Conservation (phyloP, 495 filamentous ascomycete species). For the Penicillium lagena region DNA sequence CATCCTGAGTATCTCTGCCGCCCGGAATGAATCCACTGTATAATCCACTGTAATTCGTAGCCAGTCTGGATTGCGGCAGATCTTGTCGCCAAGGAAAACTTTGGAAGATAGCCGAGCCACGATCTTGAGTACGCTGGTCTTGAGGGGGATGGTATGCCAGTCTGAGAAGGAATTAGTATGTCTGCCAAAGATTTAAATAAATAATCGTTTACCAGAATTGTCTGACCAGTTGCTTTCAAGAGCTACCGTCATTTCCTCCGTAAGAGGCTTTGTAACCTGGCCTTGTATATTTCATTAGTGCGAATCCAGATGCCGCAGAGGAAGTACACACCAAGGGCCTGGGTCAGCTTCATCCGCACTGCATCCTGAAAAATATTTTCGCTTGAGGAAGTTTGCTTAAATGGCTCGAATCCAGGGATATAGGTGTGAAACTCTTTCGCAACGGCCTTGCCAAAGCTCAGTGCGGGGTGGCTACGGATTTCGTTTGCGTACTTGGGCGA, state of each 20-base stretch:
- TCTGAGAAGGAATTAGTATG: constrained; percentile 1
- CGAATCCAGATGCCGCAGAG: too few relatives aligned
- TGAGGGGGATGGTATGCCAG: constrained; percentile 25
- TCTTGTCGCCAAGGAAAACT: constrained; percentile 42
- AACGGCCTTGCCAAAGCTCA: constrained; percentile 4
- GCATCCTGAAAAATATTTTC: constrained; percentile 9
- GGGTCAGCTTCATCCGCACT: constrained; percentile 12
- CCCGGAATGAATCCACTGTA: constrained; percentile 34
- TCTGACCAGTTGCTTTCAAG: constrained; percentile 8
- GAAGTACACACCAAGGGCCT: constrained; percentile 5
- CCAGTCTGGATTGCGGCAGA: constrained; percentile 46
- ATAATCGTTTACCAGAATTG: constrained; percentile 1
- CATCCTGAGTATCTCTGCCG: constrained; percentile 5
- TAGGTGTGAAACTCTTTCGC: constrained; percentile 5
- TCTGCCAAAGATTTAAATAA: too few relatives aligned
- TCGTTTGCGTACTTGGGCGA: constrained; percentile 12
- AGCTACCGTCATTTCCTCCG: constrained; percentile 5
- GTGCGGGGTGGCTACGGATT: constrained; percentile 8
- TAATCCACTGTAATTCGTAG: constrained; percentile 41
- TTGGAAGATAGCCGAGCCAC: constrained; percentile 45
- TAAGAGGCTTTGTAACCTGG: constrained; percentile 7
- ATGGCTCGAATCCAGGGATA: constrained; percentile 35
- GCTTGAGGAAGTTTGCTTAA: constrained; percentile 4
- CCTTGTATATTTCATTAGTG: not conserved
- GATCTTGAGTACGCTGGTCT: constrained; percentile 12